These are phyloP conservation scores for Epithele typhae DNA, from an alignment of 768 basidiomycete species.

Conservation along the genomic window DNA sequence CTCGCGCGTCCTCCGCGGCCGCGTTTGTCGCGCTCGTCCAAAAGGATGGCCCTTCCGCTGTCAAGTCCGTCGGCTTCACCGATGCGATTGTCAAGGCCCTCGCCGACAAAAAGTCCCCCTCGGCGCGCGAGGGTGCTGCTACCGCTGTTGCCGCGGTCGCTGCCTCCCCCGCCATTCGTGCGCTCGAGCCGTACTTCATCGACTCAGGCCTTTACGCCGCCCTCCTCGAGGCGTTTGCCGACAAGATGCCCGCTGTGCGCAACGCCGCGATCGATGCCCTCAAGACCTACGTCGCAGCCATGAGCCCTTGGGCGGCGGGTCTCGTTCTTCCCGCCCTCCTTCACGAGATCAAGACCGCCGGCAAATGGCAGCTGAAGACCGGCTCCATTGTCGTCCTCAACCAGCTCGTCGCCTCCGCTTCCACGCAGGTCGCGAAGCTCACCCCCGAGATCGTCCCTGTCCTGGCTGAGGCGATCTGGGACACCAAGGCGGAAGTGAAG, in stretches of 20 bases:
- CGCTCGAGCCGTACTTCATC: slow-evolving; percentile 87
- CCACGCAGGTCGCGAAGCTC: slow-evolving; percentile 78
- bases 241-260: slow-evolving; percentile 88
- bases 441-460: slow-evolving; percentile 95
- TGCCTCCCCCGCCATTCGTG: slow-evolving; percentile 63
- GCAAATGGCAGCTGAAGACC: slow-evolving; percentile 97
- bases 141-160: slow-evolving; percentile 62
- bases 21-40: slow-evolving; percentile 68
- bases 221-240: slow-evolving; percentile 89
- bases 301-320: slow-evolving; percentile 86
- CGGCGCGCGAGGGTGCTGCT: slow-evolving; percentile 86
- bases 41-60: slow-evolving; percentile 80
- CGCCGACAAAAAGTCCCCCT: slow-evolving; percentile 92
- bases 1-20: slow-evolving; percentile 67
- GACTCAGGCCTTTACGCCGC: slow-evolving; percentile 81
- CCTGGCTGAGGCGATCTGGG: slow-evolving; percentile 95
- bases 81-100: slow-evolving; percentile 81
- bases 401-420: slow-evolving; percentile 81
- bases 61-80: slow-evolving; percentile 64
- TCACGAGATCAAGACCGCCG: slow-evolving; percentile 89
- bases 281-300: slow-evolving; percentile 63
- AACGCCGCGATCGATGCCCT: slow-evolving; percentile 83
- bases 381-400: slow-evolving; percentile 79
- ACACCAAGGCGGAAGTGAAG: slow-evolving; percentile 98
- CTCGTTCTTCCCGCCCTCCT: slow-evolving; percentile 86